Evolutionary conservation across 164 flowering plant species (phyloP).

Genomic region (Vitis cinerea): DNA sequence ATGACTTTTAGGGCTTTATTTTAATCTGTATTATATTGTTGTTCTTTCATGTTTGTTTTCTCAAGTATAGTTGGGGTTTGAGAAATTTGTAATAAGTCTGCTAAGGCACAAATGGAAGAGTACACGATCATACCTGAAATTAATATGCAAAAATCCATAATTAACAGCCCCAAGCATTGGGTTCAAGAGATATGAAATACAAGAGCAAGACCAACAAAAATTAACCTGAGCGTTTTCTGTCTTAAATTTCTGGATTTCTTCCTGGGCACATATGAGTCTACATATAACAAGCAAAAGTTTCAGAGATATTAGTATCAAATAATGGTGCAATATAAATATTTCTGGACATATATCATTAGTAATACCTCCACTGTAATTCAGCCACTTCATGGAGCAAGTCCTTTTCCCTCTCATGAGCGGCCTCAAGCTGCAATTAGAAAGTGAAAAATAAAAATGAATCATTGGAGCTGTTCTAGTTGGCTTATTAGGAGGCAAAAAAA

Average conservation of each 20-base stretch:
- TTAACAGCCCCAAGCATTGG: not conserved
- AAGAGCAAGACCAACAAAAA: not conserved
- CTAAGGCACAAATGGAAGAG: not conserved
- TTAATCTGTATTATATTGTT: too few relatives aligned
- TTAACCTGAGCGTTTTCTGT: conserved; percentile 48
- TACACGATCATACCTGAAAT: conserved; percentile 8
- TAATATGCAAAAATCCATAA: not conserved
- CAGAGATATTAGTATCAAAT: not conserved
- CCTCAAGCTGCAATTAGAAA: conserved; percentile 53
- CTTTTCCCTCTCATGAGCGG: conserved; percentile 82
- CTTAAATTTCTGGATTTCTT: conserved; percentile 66
- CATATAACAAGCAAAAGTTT: conserved; percentile 9
- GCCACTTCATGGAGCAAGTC: conserved; percentile 68
- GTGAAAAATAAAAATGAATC: too few relatives aligned
- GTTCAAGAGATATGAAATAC: not conserved
- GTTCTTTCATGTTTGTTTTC: too few relatives aligned
- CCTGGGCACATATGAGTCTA: conserved; percentile 67
- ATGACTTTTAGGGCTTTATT: too few relatives aligned
- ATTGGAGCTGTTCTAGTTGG: too few relatives aligned
- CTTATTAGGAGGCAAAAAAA: too few relatives aligned
- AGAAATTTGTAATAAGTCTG: too few relatives aligned
- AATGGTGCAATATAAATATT: not conserved
- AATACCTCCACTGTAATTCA: conserved; percentile 78
- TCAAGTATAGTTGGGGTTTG: too few relatives aligned
- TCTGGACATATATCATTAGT: not conserved